Percentiles rank a stretch among this genome's conserved stretches.
Conservation (phyloP, 148 eudicot species). For the Rhododendron vialii region DNA sequence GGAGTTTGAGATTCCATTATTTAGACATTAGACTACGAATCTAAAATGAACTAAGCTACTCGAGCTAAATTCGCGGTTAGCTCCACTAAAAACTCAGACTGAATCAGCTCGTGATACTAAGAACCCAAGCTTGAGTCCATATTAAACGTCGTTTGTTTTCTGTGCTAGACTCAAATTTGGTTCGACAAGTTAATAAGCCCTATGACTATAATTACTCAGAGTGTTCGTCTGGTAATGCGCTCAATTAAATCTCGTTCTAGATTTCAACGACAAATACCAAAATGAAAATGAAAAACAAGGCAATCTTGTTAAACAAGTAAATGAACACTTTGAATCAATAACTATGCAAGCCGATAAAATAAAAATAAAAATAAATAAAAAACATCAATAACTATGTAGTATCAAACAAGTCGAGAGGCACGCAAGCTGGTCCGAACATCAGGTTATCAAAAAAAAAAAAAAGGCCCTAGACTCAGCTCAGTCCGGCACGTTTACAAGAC, state of each 20-base stretch:
- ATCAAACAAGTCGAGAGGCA: background rate
- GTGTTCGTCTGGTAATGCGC: background rate
- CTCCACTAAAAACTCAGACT: background rate
- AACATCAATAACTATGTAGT: background rate
- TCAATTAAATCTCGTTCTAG: background rate
- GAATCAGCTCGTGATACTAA: background rate
- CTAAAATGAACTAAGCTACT: background rate
- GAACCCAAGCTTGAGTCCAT: background rate
- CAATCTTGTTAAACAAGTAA: background rate
- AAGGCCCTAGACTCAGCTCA: background rate
- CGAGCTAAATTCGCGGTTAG: background rate
- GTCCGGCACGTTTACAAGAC: background rate
- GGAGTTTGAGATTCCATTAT: background rate
- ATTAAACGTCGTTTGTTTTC: background rate
- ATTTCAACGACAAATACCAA: background rate
- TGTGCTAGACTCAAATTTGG: background rate
- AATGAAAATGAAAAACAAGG: background rate
- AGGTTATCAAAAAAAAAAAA: background rate
- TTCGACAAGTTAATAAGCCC: background rate
- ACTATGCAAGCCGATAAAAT: no score
- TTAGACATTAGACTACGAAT: background rate
- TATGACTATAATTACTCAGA: background rate
- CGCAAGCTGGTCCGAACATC: no score
- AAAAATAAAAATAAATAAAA: no score
- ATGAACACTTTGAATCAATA: background rate